Conservation (phyloP, 2,329 filamentous ascomycete genomes). For the Hymenotorrendiella dingleyae region DNA sequence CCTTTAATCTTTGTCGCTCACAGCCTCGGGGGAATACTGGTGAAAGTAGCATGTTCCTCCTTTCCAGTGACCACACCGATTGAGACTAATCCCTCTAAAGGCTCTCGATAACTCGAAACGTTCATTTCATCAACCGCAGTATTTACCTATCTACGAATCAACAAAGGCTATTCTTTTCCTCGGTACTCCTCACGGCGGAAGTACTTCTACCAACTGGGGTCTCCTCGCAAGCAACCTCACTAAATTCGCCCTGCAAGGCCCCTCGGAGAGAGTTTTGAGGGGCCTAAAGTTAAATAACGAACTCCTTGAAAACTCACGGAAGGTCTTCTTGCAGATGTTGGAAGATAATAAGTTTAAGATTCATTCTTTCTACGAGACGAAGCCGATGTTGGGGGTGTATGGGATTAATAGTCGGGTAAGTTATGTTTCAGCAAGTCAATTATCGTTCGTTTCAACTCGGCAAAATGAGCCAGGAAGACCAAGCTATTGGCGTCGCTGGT, state of each 20-base stretch:
- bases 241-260: constrained; percentile 1
- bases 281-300: background rate
- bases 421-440: too few relatives aligned
- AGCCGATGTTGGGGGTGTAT: constrained; percentile 4
- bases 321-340: constrained; percentile 3
- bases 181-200: constrained; percentile 24
- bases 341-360: constrained; percentile 3
- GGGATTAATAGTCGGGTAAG: background rate
- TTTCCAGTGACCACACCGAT: background rate
- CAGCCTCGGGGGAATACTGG: constrained; percentile 1
- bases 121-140: constrained; percentile 4
- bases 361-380: constrained; percentile 1
- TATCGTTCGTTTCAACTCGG: too few relatives aligned
- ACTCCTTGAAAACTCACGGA: background rate
- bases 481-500: too few relatives aligned
- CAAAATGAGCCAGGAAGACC: too few relatives aligned
- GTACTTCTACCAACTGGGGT: background rate
- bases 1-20: constrained; percentile 2
- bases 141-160: constrained; percentile 8
- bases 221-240: constrained; percentile 2
- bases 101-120: constrained; percentile 2
- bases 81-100: background rate
- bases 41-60: constrained; percentile 1
- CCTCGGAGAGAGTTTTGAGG: background rate
- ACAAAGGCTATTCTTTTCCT: constrained; percentile 23